Evolutionary conservation across 306 rosid genomes (phyloP), one percentile per base, ranked within the genome.

Genomic region (Sicyos baderoa): DNA sequence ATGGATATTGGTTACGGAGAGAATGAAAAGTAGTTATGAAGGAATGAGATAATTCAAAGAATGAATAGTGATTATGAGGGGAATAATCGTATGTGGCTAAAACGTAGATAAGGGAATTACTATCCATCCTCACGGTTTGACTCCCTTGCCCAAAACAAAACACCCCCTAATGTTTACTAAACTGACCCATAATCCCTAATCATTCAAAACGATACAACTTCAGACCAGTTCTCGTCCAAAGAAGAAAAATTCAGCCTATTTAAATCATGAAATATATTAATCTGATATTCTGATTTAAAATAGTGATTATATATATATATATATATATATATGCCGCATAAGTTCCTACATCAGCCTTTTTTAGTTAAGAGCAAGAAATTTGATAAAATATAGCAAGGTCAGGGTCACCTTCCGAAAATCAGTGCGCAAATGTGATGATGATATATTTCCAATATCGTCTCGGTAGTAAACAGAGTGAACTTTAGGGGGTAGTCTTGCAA

Each of bases 401-500:
- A 51, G 66, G 45, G 42, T 21, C 79, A 93, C 99, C 91, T 80
- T 86, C 59, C 54, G 78, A 82, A 75, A 78, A 80, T 83, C 91
- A 51, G 83, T 78, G 52, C 97, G 96, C 65, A 93, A 81, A 84
- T 80, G 96, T 17, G 99, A 93, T 60, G 99, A 77, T 6, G 99
- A 93, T 75, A 93, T 88, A 84, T 93, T 93, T 60, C 99, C 97
- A 54, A 93, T 93, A 62, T 63, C 87, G 70, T 93, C 99, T 29
- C 97, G 88, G 80, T 93, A 93, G 77, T 88, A 85, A 64, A 90
- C 97, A 25, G 99, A 93, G 85, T 93, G 99, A 77, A 88, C 96
- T 82, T 84, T 84, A 37, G 99, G 96, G 61, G 99, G 99, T 53
- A 93, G 78, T 77, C 82, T 88, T 37, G 90, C 97, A 35, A 88